Evolutionary conservation across 2,329 filamentous ascomycete genomes (phyloP).

Genomic region (Sphaerulina musiva): DNA sequence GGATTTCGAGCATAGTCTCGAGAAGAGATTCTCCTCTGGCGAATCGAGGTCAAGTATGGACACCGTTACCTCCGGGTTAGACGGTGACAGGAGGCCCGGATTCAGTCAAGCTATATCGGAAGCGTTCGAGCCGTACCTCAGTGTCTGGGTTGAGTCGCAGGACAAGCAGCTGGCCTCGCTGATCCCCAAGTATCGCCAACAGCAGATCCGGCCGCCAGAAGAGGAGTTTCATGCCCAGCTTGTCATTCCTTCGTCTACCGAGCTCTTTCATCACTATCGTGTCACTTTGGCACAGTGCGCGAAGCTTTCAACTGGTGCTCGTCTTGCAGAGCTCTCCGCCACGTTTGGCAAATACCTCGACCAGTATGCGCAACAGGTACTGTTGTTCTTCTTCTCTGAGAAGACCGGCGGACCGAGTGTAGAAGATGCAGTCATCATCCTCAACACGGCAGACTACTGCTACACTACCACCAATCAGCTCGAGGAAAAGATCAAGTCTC

Average conservation of each 20-base stretch:
- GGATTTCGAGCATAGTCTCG: constrained; percentile 89
- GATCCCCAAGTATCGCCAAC: constrained; percentile 79
- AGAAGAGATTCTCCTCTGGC: constrained; percentile 66
- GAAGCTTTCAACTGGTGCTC: constrained; percentile 85
- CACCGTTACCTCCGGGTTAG: constrained; percentile 66
- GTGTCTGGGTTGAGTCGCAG: constrained; percentile 93
- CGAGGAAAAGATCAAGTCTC: constrained; percentile 87
- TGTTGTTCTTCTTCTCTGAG: constrained; percentile 65
- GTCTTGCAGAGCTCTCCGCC: constrained; percentile 74
- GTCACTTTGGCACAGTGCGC: constrained; percentile 88
- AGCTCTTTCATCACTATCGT: constrained; percentile 96
- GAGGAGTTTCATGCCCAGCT: constrained; percentile 89
- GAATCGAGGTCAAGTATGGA: constrained; percentile 71
- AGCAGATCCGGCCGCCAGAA: constrained; percentile 71
- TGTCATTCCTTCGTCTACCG: constrained; percentile 88
- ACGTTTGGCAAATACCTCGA: constrained; percentile 90
- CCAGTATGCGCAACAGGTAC: constrained; percentile 87
- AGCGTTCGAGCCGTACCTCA: constrained; percentile 94
- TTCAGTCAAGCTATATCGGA: constrained; percentile 92
- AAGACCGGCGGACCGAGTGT: constrained; percentile 53
- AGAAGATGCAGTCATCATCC: constrained; percentile 74
- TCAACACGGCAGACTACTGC: constrained; percentile 98
- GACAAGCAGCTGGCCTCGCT: constrained; percentile 77
- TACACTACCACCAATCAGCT: constrained; percentile 87
- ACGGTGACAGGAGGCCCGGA: constrained; percentile 58